phyloP scores from a whole-genome alignment of 345 rosid genomes.

The Durio zibethinus region DNA sequence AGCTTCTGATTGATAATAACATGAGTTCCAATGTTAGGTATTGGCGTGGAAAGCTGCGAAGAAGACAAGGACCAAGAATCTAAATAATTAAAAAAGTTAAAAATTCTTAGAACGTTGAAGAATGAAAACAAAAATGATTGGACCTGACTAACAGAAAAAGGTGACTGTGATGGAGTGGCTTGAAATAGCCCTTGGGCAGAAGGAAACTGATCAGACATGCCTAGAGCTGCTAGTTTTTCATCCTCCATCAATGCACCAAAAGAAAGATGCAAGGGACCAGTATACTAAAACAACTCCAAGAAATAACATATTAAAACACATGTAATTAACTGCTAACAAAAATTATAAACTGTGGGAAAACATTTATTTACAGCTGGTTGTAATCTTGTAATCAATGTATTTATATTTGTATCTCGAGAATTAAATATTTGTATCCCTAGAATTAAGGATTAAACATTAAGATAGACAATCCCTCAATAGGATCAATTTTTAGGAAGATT shows the following conservation, averaged over 20 bases:
- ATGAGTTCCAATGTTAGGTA: slow-evolving; percentile 75
- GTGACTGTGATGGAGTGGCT: slow-evolving; percentile 62
- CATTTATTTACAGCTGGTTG: no score
- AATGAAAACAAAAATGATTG: not conserved
- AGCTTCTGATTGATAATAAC: slow-evolving; percentile 85
- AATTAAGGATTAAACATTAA: no score
- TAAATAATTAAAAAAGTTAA: slow-evolving; percentile 12
- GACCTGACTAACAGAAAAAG: slow-evolving; percentile 71
- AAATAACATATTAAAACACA: not conserved
- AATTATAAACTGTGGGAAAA: no score
- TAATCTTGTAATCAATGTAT: no score
- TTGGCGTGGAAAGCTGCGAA: slow-evolving; percentile 66
- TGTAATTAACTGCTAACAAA: not conserved
- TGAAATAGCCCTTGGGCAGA: slow-evolving; percentile 78
- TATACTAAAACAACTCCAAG: slow-evolving; percentile 48
- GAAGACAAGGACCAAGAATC: not conserved
- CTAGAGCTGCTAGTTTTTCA: slow-evolving; percentile 68
- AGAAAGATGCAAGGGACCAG: slow-evolving; percentile 59
- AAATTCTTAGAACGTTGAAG: not conserved
- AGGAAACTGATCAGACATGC: slow-evolving; percentile 82
- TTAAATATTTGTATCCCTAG: no score
- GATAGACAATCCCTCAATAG: no score
- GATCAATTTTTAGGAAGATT: no score
- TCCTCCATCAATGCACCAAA: slow-evolving; percentile 70
- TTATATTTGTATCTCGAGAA: no score